These are phyloP conservation scores for Metarhizium sp. DNA, from an alignment of 2,329 filamentous ascomycete genomes.

Conservation along the genomic window DNA sequence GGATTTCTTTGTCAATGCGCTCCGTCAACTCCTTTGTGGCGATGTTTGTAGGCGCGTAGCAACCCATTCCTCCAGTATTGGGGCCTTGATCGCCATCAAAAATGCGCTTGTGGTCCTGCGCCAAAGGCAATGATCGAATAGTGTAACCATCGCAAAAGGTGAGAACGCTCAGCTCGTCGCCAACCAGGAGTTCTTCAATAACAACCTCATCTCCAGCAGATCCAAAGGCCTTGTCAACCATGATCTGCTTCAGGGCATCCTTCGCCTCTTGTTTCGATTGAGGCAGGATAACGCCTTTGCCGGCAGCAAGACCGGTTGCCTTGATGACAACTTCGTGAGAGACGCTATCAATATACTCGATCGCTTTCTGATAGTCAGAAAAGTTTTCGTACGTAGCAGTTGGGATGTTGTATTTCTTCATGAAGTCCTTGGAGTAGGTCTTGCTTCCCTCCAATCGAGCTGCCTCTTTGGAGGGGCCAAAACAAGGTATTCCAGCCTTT, in stretches of 20 bases:
- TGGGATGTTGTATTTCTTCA: constrained; percentile 82
- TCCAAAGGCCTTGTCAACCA: constrained; percentile 82
- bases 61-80: constrained; percentile 97
- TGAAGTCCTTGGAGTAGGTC: constrained; percentile 96
- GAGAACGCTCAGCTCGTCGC: constrained; percentile 86
- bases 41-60: constrained; percentile 84
- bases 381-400: constrained; percentile 92
- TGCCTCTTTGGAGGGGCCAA: constrained; percentile 77
- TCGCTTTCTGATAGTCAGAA: constrained; percentile 61
- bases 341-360: constrained; percentile 63
- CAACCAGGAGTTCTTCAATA: constrained; percentile 86
- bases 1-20: constrained; percentile 67
- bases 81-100: constrained; percentile 83
- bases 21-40: constrained; percentile 67
- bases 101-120: constrained; percentile 94
- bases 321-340: constrained; percentile 82
- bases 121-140: constrained; percentile 74
- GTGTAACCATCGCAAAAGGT: constrained; percentile 86
- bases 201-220: constrained; percentile 83
- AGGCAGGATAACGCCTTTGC: constrained; percentile 92
- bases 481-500: constrained; percentile 63
- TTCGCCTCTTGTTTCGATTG: constrained; percentile 74
- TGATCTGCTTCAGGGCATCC: constrained; percentile 75
- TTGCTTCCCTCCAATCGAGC: constrained; percentile 94
- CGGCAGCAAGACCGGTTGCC: constrained; percentile 81